Evolutionary conservation across 345 rosid species (phyloP).

Genomic region (Camelina neglecta): DNA sequence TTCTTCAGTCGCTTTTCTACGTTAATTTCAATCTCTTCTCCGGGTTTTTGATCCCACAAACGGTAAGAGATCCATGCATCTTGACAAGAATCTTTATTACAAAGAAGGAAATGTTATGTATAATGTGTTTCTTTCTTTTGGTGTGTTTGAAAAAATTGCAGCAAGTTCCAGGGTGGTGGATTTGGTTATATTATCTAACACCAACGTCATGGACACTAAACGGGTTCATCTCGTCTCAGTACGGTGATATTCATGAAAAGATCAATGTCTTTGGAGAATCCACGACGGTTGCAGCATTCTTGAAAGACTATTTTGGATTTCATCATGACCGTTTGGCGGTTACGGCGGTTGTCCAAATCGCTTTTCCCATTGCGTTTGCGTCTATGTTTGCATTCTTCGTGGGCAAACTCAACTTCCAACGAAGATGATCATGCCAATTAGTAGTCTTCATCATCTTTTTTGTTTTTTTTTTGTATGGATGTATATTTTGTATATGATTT

Average conservation of each 20-base stretch:
- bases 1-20: slow-evolving; percentile 53
- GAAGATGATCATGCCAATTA: slow-evolving; percentile 45
- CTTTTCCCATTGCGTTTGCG: slow-evolving; percentile 60
- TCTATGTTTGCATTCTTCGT: slow-evolving; percentile 60
- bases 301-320: slow-evolving; percentile 68
- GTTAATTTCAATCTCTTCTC: slow-evolving; percentile 61
- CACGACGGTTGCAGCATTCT: slow-evolving; percentile 49
- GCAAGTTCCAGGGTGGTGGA: slow-evolving; percentile 86
- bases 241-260: slow-evolving; percentile 60
- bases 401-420: slow-evolving; percentile 65
- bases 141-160: slow-evolving; percentile 39
- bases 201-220: slow-evolving; percentile 86
- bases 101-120: neutral
- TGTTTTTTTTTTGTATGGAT: neutral
- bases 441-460: neutral
- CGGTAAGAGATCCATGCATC: slow-evolving; percentile 50
- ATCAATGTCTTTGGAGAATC: slow-evolving; percentile 59
- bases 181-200: slow-evolving; percentile 66
- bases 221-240: slow-evolving; percentile 69
- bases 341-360: slow-evolving; percentile 47
- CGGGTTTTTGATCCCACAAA: slow-evolving; percentile 68
- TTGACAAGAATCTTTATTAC: neutral
- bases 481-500: slow-evolving; percentile 16
- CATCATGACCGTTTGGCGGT: slow-evolving; percentile 48
- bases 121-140: slow-evolving; percentile 1